Conservation (phyloP, 139 green algal genomes). For the Spirogloea muscicola region DNA sequence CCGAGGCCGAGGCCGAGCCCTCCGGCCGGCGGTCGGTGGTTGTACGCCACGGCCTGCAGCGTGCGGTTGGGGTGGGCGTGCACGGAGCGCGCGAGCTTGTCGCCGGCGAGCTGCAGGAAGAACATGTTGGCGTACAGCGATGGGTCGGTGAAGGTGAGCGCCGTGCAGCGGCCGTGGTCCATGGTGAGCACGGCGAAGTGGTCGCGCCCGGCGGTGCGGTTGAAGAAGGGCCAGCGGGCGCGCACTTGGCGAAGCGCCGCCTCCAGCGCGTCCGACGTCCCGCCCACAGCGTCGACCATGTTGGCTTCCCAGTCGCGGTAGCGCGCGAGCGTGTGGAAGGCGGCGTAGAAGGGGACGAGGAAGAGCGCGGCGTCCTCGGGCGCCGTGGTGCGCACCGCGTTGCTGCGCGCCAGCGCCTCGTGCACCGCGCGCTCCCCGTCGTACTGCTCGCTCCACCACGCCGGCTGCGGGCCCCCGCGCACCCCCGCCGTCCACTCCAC, state of each 20-base stretch:
- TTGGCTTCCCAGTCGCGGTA: constrained; percentile 9
- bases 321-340: neutral
- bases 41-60: constrained; percentile 36
- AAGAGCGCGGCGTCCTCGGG: constrained; percentile 24
- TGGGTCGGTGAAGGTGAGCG: constrained; percentile 21
- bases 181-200: constrained; percentile 42
- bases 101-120: constrained; percentile 23
- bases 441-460: constrained; percentile 27
- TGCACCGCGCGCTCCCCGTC: constrained; percentile 10
- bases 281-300: constrained; percentile 16
- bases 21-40: too few relatives aligned
- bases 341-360: constrained; percentile 17
- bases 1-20: too few relatives aligned
- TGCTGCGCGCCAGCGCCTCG: neutral
- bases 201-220: constrained; percentile 43
- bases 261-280: constrained; percentile 4
- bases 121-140: constrained; percentile 35
- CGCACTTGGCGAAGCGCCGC: too few relatives aligned
- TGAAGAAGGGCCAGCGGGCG: constrained; percentile 42
- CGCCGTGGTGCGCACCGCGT: constrained; percentile 8
- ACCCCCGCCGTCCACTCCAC: neutral
- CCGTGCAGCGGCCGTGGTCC: constrained; percentile 25
- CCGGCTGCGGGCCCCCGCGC: neutral
- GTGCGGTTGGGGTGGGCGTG: constrained; percentile 6
- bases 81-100: constrained; percentile 30